Conservation (phyloP, 768 basidiomycete genomes). For the Rhodotorula paludigena region DNA sequence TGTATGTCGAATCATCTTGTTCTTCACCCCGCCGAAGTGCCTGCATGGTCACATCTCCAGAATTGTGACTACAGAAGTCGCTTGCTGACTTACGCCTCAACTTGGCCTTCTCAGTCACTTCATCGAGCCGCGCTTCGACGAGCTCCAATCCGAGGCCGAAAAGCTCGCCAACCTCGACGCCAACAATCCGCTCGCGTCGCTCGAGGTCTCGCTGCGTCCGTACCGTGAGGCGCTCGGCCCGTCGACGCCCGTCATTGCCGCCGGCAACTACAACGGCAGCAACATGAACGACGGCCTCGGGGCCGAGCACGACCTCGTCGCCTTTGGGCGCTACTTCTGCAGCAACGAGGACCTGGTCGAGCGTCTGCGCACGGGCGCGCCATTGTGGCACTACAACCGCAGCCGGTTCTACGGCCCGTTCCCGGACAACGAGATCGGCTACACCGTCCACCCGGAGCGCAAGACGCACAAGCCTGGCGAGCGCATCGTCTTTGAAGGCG, state of each 20-base stretch:
- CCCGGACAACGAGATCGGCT: conserved; percentile 43
- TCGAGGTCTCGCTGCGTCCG: conserved; percentile 37
- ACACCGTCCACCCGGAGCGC: conserved; percentile 41
- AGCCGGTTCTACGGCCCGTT: conserved; percentile 44
- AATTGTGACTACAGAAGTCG: too few species aligned
- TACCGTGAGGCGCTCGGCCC: conserved; percentile 39
- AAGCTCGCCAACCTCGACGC: conserved; percentile 37
- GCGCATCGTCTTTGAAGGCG: background rate
- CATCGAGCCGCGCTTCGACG: conserved; percentile 45
- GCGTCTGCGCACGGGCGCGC: conserved; percentile 1
- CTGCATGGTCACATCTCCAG: too few species aligned
- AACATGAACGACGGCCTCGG: conserved; percentile 37
- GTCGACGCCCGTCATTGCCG: conserved; percentile 41
- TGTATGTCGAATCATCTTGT: conserved; percentile 37
- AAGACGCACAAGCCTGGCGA: background rate
- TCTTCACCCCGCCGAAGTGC: too few species aligned
- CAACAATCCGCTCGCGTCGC: background rate
- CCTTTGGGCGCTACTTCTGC: conserved; percentile 23
- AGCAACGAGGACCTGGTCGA: conserved; percentile 37
- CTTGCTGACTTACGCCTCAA: too few species aligned
- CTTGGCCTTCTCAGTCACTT: conserved; percentile 41
- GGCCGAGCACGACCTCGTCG: conserved; percentile 41
- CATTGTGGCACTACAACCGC: conserved; percentile 21
- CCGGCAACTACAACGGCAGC: conserved; percentile 39
- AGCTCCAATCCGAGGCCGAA: conserved; percentile 40